Evolutionary conservation across 371 early-diverging fungal species (phyloP).

Genomic region (Rhizomucor pusillus): DNA sequence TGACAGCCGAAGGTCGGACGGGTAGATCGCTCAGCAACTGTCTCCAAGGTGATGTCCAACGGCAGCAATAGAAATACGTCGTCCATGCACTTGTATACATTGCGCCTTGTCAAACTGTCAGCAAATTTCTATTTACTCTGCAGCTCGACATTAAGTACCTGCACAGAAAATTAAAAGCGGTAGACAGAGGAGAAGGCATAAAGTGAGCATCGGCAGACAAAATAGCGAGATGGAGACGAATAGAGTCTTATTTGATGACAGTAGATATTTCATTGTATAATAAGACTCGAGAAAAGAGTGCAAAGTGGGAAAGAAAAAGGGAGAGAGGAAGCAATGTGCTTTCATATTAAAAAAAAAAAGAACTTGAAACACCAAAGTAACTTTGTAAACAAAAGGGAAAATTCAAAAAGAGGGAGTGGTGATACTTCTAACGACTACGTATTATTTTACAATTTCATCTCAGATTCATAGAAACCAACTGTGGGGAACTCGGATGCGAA

Average conservation of each 20-base stretch:
- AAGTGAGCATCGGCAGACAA: constrained; percentile 36
- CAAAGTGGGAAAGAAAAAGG: constrained; percentile 1
- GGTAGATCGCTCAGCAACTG: constrained; percentile 29
- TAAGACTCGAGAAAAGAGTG: not conserved
- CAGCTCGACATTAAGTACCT: constrained; percentile 19
- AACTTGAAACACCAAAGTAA: not conserved
- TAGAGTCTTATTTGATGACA: constrained; percentile 26
- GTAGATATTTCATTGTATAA: constrained; percentile 7
- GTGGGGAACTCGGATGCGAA: constrained; percentile 73
- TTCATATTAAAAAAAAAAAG: not conserved
- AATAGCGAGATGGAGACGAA: constrained; percentile 42
- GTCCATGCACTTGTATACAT: constrained; percentile 54
- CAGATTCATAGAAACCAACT: constrained; percentile 62
- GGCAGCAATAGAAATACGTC: constrained; percentile 33
- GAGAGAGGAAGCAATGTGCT: not conserved
- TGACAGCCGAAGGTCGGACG: constrained; percentile 31
- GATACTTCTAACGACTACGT: not conserved
- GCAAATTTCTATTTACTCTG: not conserved
- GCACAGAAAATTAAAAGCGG: constrained; percentile 31
- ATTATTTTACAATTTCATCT: constrained; percentile 45
- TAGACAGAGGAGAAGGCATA: constrained; percentile 31
- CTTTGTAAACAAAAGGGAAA: not conserved
- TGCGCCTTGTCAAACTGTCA: constrained; percentile 13
- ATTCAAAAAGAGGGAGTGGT: not conserved
- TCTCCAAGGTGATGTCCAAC: constrained; percentile 16